Percentiles rank a stretch among this genome's conserved stretches.
These are phyloP conservation scores for Helotiales sp. DNA, from an alignment of 2,329 filamentous ascomycete species.

Conservation along the genomic window DNA sequence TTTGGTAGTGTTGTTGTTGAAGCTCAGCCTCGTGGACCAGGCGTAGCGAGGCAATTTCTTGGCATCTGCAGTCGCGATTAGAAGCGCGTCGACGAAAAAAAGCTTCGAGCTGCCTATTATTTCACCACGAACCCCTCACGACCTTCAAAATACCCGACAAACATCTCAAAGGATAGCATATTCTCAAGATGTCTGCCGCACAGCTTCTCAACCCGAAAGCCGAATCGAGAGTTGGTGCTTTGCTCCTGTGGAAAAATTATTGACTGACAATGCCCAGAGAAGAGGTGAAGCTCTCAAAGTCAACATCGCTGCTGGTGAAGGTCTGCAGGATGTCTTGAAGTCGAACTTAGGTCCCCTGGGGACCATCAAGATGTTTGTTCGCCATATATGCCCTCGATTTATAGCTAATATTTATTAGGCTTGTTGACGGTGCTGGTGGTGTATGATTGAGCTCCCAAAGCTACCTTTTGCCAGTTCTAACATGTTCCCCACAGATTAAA, in stretches of 20 bases:
- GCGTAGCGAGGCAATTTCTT: slow-evolving; percentile 1
- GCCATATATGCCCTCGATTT: not conserved
- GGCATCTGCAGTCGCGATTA: slow-evolving; percentile 11
- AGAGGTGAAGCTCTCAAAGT: slow-evolving; percentile 94
- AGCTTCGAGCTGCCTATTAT: slow-evolving; percentile 20
- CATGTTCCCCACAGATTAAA: slow-evolving; percentile 69
- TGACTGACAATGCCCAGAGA: slow-evolving; percentile 58
- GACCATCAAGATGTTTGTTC: slow-evolving; percentile 85
- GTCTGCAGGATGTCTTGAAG: slow-evolving; percentile 89
- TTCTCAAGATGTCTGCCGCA: slow-evolving; percentile 80
- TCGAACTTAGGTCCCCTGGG: slow-evolving; percentile 93
- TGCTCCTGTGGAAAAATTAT: slow-evolving; percentile 23
- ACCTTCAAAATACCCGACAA: slow-evolving; percentile 10
- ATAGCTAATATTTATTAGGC: slow-evolving; percentile 44
- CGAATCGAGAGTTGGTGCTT: slow-evolving; percentile 79
- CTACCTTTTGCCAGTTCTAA: slow-evolving; percentile 23
- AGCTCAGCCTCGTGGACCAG: slow-evolving; percentile 14
- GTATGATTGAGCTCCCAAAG: slow-evolving; percentile 42
- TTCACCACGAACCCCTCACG: slow-evolving; percentile 10
- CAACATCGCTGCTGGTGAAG: slow-evolving; percentile 96
- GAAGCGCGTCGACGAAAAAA: slow-evolving; percentile 28
- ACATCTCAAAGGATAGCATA: slow-evolving; percentile 13
- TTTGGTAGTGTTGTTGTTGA: not conserved
- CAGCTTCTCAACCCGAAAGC: slow-evolving; percentile 99
- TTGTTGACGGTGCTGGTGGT: slow-evolving; percentile 69